Base-by-base conservation (phyloP, 1,284 basidiomycete species). In the Schizophyllum commune region DNA sequence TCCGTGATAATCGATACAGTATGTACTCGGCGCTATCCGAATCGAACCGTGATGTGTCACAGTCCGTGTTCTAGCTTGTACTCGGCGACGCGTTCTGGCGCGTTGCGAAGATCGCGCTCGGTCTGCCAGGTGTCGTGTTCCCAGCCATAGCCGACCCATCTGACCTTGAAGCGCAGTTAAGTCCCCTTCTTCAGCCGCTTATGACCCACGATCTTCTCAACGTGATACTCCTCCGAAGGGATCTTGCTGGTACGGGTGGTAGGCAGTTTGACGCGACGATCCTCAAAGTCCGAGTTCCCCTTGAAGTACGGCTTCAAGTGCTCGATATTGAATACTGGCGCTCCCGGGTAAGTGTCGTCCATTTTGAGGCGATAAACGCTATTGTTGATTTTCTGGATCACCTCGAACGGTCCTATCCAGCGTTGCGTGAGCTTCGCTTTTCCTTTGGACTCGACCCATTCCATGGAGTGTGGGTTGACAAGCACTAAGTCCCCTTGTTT, bases 381-480 rank as follows among this genome's bases (percentile, higher is more conserved):
- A 0, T 65, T 65, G 32, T 67, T 71, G 6, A 77, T 60, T 11
- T 64, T 58, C 55, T 73, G 65, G 6, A 67, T 55, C 0, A 76
- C 62, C 52, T 69, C 67, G 61, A 75, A 77, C 0, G 74, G 75
- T 8, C 75, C 74, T 0, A 73, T 67, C 11, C 62, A 63, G 1
- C 69, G 54, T 19, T 70, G 68, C 0, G 72, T 63, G 3, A 77
- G 63, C 59, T 77, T 76, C 3, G 17, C 73, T 47, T 66, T 65
- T 1, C 73, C 69, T 64, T 71, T 64, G 17, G 58, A 22, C 52
- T 72, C 61, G 0, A 64, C 59, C 53, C 70, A 61, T 58, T 74
- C 60, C 15, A 73, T 57, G 0, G 65, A 64, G 57, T 73, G 70
- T 4, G 73, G 72, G 52, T 74, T 74, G 1, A 75, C 63, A 1